phyloP scores from a whole-genome alignment of 1,284 basidiomycete species.

The Cerioporus squamosus region DNA sequence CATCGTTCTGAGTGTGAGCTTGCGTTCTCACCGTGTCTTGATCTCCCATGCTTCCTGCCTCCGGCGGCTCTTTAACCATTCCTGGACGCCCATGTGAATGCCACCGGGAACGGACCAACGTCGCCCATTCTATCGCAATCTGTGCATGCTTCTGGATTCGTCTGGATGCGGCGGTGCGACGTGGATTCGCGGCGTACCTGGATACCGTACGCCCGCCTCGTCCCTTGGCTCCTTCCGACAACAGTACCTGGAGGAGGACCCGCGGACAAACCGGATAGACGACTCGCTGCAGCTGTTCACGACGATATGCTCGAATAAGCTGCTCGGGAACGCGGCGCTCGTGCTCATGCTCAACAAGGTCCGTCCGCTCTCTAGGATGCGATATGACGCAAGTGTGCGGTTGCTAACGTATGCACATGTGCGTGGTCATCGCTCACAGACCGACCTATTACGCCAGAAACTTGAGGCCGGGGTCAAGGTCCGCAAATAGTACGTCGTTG shows the following conservation, averaged over 20 bases:
- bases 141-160: no score
- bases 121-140: background rate
- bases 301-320: constrained; percentile 71
- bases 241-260: constrained; percentile 81
- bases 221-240: background rate
- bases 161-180: background rate
- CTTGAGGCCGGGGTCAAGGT: constrained; percentile 65
- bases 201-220: background rate
- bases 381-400: background rate
- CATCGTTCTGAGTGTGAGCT: background rate
- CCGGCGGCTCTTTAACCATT: background rate
- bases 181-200: background rate
- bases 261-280: constrained; percentile 75
- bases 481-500: constrained; percentile 64
- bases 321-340: constrained; percentile 71
- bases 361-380: constrained; percentile 7
- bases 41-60: constrained; percentile 1
- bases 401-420: background rate
- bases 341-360: constrained; percentile 82
- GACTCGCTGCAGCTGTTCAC: constrained; percentile 81
- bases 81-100: no score
- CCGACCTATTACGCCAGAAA: constrained; percentile 69
- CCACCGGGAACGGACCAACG: no score
- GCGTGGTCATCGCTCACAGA: constrained; percentile 46
- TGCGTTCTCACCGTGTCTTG: background rate